A percentile compares a stretch with the other conserved stretches of the same genome.
phyloP scores from a whole-genome alignment of 768 basidiomycete genomes.

The Podaxis rugospora region DNA sequence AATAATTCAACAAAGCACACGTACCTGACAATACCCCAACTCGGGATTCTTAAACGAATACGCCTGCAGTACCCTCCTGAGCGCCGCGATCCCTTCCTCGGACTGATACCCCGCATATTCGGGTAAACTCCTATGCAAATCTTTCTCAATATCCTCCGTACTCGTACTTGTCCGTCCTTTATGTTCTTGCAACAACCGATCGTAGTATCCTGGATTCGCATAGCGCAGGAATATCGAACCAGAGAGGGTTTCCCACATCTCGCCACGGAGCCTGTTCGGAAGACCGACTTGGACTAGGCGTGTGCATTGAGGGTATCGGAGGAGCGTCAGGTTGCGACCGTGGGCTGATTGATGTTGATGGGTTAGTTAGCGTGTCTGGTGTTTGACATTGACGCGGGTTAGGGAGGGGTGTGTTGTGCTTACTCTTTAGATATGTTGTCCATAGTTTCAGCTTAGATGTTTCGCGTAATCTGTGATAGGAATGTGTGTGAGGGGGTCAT shows the following conservation, averaged over 20 bases:
- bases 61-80: conserved; percentile 89
- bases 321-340: conserved; percentile 90
- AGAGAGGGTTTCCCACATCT: conserved; percentile 97
- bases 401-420: conserved; percentile 16
- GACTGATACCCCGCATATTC: conserved; percentile 97
- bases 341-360: conserved; percentile 53
- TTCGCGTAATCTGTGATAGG: conserved; percentile 63
- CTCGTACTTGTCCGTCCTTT: conserved; percentile 77
- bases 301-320: conserved; percentile 95
- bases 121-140: conserved; percentile 90
- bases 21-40: conserved; percentile 89
- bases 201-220: conserved; percentile 80
- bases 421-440: conserved; percentile 82
- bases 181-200: conserved; percentile 69
- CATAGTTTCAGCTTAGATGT: conserved; percentile 95
- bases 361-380: background rate
- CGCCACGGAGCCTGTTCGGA: conserved; percentile 90
- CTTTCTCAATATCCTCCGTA: conserved; percentile 99
- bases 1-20: conserved; percentile 14
- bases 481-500: conserved; percentile 6
- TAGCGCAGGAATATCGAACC: conserved; percentile 92
- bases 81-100: conserved; percentile 77
- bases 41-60: conserved; percentile 96
- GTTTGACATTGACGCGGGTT: background rate
- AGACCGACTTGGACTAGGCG: conserved; percentile 97